phyloP scores from a whole-genome alignment of 31 red algal genomes.

The Bonnemaisonia californica region DNA sequence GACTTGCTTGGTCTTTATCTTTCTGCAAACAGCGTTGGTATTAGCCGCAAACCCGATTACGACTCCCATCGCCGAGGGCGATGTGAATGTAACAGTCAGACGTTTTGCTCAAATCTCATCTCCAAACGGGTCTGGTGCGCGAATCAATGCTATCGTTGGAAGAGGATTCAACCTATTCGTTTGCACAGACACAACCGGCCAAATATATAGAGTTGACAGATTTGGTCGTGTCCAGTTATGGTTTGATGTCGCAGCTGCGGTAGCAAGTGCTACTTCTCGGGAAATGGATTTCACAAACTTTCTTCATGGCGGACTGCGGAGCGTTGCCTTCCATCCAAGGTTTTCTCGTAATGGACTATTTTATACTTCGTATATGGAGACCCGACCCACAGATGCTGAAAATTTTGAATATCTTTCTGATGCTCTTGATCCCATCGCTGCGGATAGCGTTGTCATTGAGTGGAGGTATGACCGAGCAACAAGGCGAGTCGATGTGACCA shows the following conservation, averaged over 20 bases:
- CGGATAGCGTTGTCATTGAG: conserved; percentile 27
- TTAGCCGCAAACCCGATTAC: background rate
- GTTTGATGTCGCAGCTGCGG: conserved; percentile 12
- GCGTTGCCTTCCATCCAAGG: conserved; percentile 33
- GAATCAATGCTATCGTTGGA: background rate
- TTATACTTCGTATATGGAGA: conserved; percentile 20
- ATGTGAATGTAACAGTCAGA: background rate
- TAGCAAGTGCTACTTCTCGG: background rate
- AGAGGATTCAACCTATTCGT: background rate
- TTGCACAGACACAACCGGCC: conserved; percentile 11
- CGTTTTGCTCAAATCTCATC: background rate
- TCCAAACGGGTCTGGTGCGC: background rate
- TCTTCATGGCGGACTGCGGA: conserved; percentile 16
- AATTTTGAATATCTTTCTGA: conserved; percentile 16
- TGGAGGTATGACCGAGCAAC: background rate
- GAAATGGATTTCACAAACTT: background rate
- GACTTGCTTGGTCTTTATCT: too few species aligned
- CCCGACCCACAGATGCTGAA: background rate
- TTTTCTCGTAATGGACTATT: conserved; percentile 15
- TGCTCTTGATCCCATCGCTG: background rate
- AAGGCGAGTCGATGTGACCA: background rate
- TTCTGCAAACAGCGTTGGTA: too few species aligned
- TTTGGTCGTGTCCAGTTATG: background rate
- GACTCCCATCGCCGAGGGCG: background rate
- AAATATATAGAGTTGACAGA: background rate